Evolutionary conservation across 2,329 filamentous ascomycete species (phyloP).

Genomic region (Aspergillus tamarii): DNA sequence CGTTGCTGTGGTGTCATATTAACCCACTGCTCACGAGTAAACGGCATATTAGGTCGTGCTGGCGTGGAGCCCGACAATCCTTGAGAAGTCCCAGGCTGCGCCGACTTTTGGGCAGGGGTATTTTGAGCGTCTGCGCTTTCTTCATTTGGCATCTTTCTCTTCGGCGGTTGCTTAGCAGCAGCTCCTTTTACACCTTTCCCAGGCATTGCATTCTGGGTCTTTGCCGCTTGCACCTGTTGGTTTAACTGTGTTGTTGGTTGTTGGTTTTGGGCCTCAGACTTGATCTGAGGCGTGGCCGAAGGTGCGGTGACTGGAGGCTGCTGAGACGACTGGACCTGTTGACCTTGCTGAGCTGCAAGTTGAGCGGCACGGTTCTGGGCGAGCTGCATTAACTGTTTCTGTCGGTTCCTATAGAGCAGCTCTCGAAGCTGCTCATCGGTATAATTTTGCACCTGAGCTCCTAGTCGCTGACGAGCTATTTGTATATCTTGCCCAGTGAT

Average conservation of each 20-base stretch:
- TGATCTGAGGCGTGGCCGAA: slow-evolving; percentile 29
- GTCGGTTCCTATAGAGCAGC: slow-evolving; percentile 38
- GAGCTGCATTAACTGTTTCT: slow-evolving; percentile 39
- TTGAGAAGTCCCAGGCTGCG: slow-evolving; percentile 26
- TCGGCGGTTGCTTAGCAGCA: slow-evolving; percentile 37
- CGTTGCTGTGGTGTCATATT: slow-evolving; percentile 48
- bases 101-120: slow-evolving; percentile 36
- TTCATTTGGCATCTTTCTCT: slow-evolving; percentile 51
- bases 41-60: slow-evolving; percentile 25
- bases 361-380: slow-evolving; percentile 35
- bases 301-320: slow-evolving; percentile 27
- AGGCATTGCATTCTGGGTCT: slow-evolving; percentile 31
- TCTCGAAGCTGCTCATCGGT: slow-evolving; percentile 49
- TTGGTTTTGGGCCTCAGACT: slow-evolving; percentile 26
- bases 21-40: slow-evolving; percentile 42
- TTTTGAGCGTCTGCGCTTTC: slow-evolving; percentile 50
- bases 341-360: slow-evolving; percentile 26
- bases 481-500: slow-evolving; percentile 42
- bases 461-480: slow-evolving; percentile 40
- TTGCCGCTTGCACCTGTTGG: slow-evolving; percentile 33
- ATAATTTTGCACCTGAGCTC: slow-evolving; percentile 35
- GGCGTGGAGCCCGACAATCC: slow-evolving; percentile 25
- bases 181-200: slow-evolving; percentile 32
- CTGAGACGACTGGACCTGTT: slow-evolving; percentile 29
- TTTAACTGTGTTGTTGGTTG: slow-evolving; percentile 29